Percentiles rank a stretch among this genome's conserved stretches.
Evolutionary conservation across 805 yeast species (phyloP).

Genomic region (Saccharomycopsis sp.): DNA sequence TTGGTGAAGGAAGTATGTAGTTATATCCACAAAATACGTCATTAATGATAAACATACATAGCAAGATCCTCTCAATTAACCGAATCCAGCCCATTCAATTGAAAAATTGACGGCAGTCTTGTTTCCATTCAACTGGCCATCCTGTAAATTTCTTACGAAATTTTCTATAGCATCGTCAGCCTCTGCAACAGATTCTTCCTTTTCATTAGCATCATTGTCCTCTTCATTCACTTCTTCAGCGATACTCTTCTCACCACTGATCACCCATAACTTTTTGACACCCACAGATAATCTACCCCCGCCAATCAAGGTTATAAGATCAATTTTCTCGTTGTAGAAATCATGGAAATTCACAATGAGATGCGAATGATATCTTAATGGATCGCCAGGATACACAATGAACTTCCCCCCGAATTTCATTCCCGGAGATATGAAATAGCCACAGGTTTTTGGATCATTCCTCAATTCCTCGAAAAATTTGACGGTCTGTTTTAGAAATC

Average conservation of each 20-base stretch:
- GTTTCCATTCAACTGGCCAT: constrained; percentile 21
- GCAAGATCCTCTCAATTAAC: too few relatives aligned
- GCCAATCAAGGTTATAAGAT: constrained; percentile 53
- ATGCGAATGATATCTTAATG: constrained; percentile 85
- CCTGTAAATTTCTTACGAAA: constrained; percentile 2
- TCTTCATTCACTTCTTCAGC: constrained; percentile 20
- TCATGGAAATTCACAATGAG: constrained; percentile 49
- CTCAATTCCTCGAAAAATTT: constrained; percentile 21
- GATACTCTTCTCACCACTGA: constrained; percentile 34
- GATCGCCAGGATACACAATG: constrained; percentile 93
- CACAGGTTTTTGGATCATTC: constrained; percentile 23
- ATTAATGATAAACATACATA: too few relatives aligned
- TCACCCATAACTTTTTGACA: constrained; percentile 78
- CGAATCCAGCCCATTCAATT: constrained; percentile 96
- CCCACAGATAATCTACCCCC: constrained; percentile 93
- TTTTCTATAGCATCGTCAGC: constrained; percentile 1
- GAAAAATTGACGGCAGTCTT: constrained; percentile 46
- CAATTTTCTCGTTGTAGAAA: constrained; percentile 44
- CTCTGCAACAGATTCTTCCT: neutral
- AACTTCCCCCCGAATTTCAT: constrained; percentile 85
- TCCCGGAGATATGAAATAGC: constrained; percentile 71
- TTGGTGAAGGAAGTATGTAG: too few relatives aligned
- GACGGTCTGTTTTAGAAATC: constrained; percentile 9
- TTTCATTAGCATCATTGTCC: constrained; percentile 14
- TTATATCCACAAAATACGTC: too few relatives aligned